phyloP scores from a whole-genome alignment of 2,329 filamentous ascomycete genomes.

The Botryotinia convoluta region DNA sequence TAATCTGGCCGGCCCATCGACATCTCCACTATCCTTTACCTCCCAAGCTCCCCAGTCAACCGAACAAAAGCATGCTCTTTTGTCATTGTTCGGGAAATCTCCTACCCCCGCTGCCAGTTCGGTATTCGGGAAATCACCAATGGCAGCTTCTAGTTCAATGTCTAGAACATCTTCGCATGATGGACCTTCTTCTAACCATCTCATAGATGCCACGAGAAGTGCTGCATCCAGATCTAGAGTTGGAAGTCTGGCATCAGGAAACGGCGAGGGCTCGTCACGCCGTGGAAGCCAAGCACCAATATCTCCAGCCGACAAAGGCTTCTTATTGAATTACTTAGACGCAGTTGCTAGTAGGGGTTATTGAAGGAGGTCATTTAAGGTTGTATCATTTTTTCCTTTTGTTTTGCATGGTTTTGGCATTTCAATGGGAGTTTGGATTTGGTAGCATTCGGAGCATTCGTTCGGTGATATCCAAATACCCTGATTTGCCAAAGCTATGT shows the following conservation, averaged over 20 bases:
- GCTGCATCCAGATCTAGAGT: conserved; percentile 34
- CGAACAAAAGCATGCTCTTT: conserved; percentile 48
- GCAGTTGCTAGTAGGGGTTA: conserved; percentile 37
- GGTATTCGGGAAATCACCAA: conserved; percentile 31
- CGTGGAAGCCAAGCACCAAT: conserved; percentile 54
- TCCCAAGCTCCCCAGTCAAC: conserved; percentile 41
- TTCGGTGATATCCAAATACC: conserved; percentile 16
- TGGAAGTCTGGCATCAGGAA: conserved; percentile 33
- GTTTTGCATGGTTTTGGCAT: conserved; percentile 15
- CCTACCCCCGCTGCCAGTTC: conserved; percentile 20
- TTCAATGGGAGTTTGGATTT: conserved; percentile 15
- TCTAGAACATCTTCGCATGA: conserved; percentile 18
- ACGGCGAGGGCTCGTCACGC: conserved; percentile 34
- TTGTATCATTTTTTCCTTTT: background rate
- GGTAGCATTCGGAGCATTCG: conserved; percentile 12
- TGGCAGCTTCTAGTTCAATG: conserved; percentile 17
- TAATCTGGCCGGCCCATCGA: conserved; percentile 1
- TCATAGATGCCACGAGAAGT: conserved; percentile 22
- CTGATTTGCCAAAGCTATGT: conserved; percentile 12
- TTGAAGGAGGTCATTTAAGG: conserved; percentile 2
- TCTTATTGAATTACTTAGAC: conserved; percentile 73
- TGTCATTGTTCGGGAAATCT: conserved; percentile 35
- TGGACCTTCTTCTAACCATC: conserved; percentile 19
- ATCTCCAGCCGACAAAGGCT: conserved; percentile 70
- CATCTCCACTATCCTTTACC: conserved; percentile 9